Evolutionary conservation across 495 filamentous ascomycete species (phyloP).

Genomic region (Xylaria grammica): DNA sequence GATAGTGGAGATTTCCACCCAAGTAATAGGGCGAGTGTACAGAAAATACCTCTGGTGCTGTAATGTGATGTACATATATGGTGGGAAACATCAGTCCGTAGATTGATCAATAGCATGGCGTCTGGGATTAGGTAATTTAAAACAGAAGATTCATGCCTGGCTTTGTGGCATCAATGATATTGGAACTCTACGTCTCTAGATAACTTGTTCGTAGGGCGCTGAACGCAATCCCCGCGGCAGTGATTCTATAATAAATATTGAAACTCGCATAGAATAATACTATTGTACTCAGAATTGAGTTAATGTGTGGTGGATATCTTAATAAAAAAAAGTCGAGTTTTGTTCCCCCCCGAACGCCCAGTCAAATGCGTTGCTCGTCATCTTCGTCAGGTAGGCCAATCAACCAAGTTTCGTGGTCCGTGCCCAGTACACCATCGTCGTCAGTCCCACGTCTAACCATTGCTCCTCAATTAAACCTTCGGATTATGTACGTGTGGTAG

Average conservation of each 20-base stretch:
- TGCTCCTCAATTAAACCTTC: no score
- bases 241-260: neutral
- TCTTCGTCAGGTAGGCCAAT: neutral
- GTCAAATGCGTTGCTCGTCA: constrained; percentile 14
- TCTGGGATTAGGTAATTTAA: neutral
- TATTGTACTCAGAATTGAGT: neutral
- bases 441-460: neutral
- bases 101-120: constrained; percentile 14
- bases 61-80: constrained; percentile 4
- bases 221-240: no score
- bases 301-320: constrained; percentile 14
- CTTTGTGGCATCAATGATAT: neutral
- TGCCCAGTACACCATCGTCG: neutral
- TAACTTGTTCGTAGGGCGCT: no score
- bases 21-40: neutral
- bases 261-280: neutral
- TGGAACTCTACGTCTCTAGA: no score
- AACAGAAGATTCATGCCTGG: no score
- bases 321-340: neutral
- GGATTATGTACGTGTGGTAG: neutral
- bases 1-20: neutral
- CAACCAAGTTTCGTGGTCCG: neutral
- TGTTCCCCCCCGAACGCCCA: constrained; percentile 11
- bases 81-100: neutral
- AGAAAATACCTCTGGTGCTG: neutral